Base-by-base conservation (phyloP, 306 rosid genomes). In the Castanea crenata region DNA sequence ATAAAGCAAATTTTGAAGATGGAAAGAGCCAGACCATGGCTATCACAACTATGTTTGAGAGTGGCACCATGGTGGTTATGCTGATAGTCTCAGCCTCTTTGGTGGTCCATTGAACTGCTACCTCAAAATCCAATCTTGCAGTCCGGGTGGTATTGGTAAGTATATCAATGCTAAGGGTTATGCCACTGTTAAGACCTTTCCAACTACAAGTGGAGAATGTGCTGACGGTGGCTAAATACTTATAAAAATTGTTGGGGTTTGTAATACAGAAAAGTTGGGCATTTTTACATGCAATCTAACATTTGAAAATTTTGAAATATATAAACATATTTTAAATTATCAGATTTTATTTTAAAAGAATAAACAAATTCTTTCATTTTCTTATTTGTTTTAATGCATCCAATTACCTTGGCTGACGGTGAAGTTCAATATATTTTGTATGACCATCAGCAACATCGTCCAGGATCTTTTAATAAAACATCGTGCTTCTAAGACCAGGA, bases 61-160 rank as follows among this genome's bases (percentile, higher is more conserved):
- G 87, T 41, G 96, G 89, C 35, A 88, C 84, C 83, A 82, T 41
- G 96, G 89, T 25, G 87, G 90, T 52, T 94, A 94, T 49, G 87
- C 55, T 0, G 92, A 94, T 44, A 89, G 92, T 38, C 76, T 94
- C 1, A 88, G 94, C 27, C 91, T 94, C 85, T 92, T 94, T 4
- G 97, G 98, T 1, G 93, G 94, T 92, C 3, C 94, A 91, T 52
- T 75, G 76, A 59, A 83, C 86, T 0, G 93, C 91, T 8, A 88
- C 82, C 0, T 93, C 97, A 0, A 92, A 92, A 68, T 94, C 98
- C 5, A 90, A 92, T 21, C 77, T 94, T 12, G 97, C 97, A 0
- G 88, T 94, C 38, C 91, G 80, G 98, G 97, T 73, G 97, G 98
- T 13, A 94, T 93, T 0, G 98, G 97, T 13, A 92, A 89, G 83